Base-by-base conservation (phyloP, 768 basidiomycete genomes). In the Lentinula boryana region DNA sequence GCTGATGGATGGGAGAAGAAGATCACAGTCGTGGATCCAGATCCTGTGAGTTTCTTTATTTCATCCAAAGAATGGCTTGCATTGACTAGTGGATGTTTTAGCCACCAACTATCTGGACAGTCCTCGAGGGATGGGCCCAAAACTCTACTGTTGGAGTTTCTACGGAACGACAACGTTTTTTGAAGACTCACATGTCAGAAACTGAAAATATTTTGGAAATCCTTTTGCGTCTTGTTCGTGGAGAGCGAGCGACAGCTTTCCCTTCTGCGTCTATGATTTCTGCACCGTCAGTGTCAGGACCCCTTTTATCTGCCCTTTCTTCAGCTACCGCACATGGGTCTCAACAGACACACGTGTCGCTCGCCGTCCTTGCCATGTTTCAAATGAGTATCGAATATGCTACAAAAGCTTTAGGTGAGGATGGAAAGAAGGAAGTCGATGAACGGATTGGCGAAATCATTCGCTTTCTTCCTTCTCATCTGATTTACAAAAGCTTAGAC, bases 1-100 rank as follows among this genome's bases (percentile, higher is more conserved):
- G 85, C 87, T n/a, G 88, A 89, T 64, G 89, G 91, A 8, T 99
- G 97, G 97, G 89, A 91, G 74, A 93, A 88, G 75, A 96, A 95
- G 74, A 90, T 98, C 58, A 81, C 85, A 41, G 90, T 98, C 23
- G 83, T 84, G 32, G 95, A 98, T 77, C 96, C 97, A 60, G 97
- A 99, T 76, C 91, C 93, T 44, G 95, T 98, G 71, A 67, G 91
- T 79, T 56, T 44, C 55, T 50, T 43, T 61, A 18, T 35, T 21
- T 56, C 4, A 21, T 40, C 2, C 50, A 15, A 12, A 32, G 56
- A 9, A 52, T 13, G 16, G 15, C 32, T 53, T 16, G 48, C 55
- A 10, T 36, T 21, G 27, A 38, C 56, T 48, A 36, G 44, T 56
- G 52, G 58, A 15, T 58, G 46, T 62, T 33, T 65, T 18, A 97